Evolutionary conservation across 1,284 basidiomycete species (phyloP).

Genomic region (Xanthoconium separans): DNA sequence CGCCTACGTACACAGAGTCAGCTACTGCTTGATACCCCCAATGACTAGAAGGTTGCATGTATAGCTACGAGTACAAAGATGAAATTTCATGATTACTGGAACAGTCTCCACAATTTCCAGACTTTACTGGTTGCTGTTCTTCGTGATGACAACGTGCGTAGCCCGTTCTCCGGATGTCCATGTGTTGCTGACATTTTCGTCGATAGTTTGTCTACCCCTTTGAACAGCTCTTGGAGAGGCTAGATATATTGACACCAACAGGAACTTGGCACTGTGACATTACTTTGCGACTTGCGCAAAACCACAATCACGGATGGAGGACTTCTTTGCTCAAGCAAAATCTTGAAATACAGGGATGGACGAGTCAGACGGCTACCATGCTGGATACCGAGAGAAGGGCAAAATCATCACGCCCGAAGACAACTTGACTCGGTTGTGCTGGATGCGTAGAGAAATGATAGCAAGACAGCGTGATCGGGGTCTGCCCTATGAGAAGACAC

Average conservation of each 20-base stretch:
- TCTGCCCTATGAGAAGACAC: too few relatives aligned
- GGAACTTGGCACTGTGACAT: slow-evolving; percentile 9
- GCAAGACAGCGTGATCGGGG: too few relatives aligned
- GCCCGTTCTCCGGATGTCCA: too few relatives aligned
- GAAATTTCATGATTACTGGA: too few relatives aligned
- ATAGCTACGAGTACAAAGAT: too few relatives aligned
- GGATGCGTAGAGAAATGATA: fast-evolving
- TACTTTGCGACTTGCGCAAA: slow-evolving; percentile 10
- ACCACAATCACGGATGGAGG: too few relatives aligned
- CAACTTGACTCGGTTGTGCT: too few relatives aligned
- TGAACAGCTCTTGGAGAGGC: slow-evolving; percentile 3
- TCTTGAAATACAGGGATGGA: not conserved
- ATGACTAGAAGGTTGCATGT: too few relatives aligned
- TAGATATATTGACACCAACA: slow-evolving; percentile 5
- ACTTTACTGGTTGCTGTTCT: too few relatives aligned
- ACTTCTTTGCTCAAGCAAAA: not conserved
- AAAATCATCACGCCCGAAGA: not conserved
- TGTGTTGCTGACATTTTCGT: not conserved
- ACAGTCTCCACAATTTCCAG: too few relatives aligned
- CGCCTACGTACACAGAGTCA: not conserved
- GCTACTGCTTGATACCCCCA: slow-evolving; percentile 3
- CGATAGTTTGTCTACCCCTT: slow-evolving; percentile 7
- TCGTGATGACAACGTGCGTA: not conserved
- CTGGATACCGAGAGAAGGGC: not conserved
- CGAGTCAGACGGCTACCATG: not conserved